These are phyloP conservation scores for Antrodiella citrinella DNA, from an alignment of 768 basidiomycete genomes.

Conservation along the genomic window DNA sequence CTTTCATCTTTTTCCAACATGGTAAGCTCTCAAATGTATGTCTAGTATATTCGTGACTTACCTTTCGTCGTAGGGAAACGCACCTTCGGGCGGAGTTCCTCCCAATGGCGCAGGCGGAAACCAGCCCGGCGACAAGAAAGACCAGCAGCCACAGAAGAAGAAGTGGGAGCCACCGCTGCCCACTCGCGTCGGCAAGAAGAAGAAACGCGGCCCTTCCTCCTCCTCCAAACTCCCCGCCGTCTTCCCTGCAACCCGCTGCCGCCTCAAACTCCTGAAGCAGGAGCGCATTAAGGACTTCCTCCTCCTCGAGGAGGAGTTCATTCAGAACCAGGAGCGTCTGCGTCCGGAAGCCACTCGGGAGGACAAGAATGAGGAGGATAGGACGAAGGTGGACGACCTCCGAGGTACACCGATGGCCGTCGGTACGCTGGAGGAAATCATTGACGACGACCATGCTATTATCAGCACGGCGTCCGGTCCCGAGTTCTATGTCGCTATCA, in stretches of 20 bases:
- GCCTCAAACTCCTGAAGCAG: constrained; percentile 89
- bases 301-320: constrained; percentile 90
- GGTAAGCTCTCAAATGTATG: too few species aligned
- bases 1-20: too few species aligned
- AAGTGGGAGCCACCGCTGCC: constrained; percentile 99
- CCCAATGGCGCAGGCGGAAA: constrained; percentile 27
- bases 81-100: constrained; percentile 49
- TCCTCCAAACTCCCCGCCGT: constrained; percentile 89
- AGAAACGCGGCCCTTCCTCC: constrained; percentile 82
- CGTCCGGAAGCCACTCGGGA: constrained; percentile 84
- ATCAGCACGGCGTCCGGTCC: constrained; percentile 91
- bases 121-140: constrained; percentile 41
- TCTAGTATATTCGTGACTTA: not conserved
- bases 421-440: constrained; percentile 95
- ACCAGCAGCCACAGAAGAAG: constrained; percentile 61
- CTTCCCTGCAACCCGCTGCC: constrained; percentile 91
- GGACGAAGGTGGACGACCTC: constrained; percentile 87
- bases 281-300: constrained; percentile 99
- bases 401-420: constrained; percentile 98
- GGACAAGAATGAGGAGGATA: constrained; percentile 94
- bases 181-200: constrained; percentile 96
- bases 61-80: constrained; percentile 49
- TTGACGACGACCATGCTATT: constrained; percentile 99
- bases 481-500: constrained; percentile 94
- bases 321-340: constrained; percentile 84